phyloP scores from a whole-genome alignment of 108 stramenopile genomes.

The Pseudonitzschia delicatissima region DNA sequence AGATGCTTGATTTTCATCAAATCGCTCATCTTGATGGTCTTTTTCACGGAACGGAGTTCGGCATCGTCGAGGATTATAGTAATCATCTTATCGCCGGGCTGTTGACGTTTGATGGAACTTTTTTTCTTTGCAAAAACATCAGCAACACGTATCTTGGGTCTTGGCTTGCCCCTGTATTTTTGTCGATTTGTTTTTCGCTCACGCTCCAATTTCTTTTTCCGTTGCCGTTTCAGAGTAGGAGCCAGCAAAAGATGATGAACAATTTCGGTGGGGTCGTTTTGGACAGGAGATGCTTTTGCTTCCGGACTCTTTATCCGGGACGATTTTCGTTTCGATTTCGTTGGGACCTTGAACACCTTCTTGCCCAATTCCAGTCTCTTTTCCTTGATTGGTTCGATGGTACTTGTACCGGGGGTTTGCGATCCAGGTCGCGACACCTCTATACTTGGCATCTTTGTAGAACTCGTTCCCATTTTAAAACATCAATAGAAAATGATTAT shows the following conservation, averaged over 20 bases:
- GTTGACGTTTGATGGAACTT: background rate
- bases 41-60: background rate
- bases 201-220: background rate
- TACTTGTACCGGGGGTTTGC: background rate
- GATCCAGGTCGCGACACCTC: background rate
- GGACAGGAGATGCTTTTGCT: background rate
- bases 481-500: too few species aligned
- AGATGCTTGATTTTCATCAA: background rate
- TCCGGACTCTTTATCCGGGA: background rate
- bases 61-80: too few species aligned
- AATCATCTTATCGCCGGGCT: too few species aligned
- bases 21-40: background rate
- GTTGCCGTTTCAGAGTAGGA: conserved; percentile 20
- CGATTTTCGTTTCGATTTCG: background rate
- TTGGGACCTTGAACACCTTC: conserved; percentile 7
- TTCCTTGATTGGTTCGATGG: background rate
- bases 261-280: too few species aligned
- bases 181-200: background rate
- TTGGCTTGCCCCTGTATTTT: too few species aligned
- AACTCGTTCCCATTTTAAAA: too few species aligned
- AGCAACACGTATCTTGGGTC: too few species aligned
- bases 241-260: conserved; percentile 21
- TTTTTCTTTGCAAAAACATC: background rate
- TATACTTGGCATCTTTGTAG: background rate
- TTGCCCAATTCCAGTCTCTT: conserved; percentile 6